Base-by-base conservation (phyloP, 495 filamentous ascomycete genomes). In the Xylaria nigripes region DNA sequence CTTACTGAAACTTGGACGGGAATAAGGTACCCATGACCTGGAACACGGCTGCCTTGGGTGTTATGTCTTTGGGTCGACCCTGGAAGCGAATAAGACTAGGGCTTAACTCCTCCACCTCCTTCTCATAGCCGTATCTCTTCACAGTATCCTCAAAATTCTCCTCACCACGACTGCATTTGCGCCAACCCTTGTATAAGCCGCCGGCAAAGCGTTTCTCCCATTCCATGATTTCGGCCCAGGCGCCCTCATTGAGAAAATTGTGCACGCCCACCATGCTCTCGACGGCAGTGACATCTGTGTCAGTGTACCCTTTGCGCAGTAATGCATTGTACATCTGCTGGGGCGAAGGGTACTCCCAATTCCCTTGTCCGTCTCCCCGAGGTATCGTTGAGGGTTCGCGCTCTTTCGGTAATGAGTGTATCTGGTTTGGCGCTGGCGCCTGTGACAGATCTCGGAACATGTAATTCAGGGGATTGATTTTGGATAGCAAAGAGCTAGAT, bases 281-380 rank as follows among this genome's bases (percentile, higher is more conserved):
- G n/a, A 98, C 91, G 0, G 89, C 89, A 49, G 91, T 90, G 52
- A 86, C 81, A 43, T 93, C 90, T 0, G 92, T 96, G 63, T 96
- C 90, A 0, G 87, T 91, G 70, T 95, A 89, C 18, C 93, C 93
- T 69, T 99, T 97, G 48, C 94, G 85, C 50, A 95, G 71, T 76
- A 97, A 84, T 0, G 94, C 93, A 64, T 97, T 99, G 73, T 96
- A 97, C 93, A 97, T 97, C 68, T 97, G 93, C 72, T 97, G 94
- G 9, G 94, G 92, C 0, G 90, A 96, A 0, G 93, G 94, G 65
- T 97, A 97, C 68, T 96, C 94, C 93, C 93, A 97, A 62, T 89
- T 93, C 12, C 83, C 82, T 16, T 80, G 73, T 36, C 76, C 78
- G 60, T 84, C 81, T 57, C 87, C 90, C 50, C 85, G 81, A 19